Conservation (phyloP, 73 alveolate genomes). For the Halteria grandinella region DNA sequence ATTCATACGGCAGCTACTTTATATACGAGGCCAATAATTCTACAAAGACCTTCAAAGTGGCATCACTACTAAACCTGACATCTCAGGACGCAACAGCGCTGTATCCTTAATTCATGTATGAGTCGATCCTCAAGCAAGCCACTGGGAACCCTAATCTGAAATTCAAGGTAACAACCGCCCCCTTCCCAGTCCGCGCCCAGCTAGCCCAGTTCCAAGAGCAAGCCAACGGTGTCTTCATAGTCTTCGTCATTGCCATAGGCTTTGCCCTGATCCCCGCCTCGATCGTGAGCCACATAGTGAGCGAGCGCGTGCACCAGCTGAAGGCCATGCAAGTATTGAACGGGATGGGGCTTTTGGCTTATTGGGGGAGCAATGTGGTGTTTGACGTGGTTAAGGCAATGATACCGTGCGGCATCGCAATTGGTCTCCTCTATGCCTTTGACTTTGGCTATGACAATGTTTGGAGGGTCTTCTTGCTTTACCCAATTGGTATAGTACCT, state of each 20-base stretch:
- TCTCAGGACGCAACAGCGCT: slow-evolving; percentile 25
- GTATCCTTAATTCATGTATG: slow-evolving; percentile 28
- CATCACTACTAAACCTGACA: slow-evolving; percentile 11
- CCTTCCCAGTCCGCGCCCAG: slow-evolving; percentile 36
- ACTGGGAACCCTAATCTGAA: neutral
- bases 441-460: slow-evolving; percentile 9
- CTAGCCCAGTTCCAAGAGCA: slow-evolving; percentile 49
- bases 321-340: slow-evolving; percentile 85
- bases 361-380: slow-evolving; percentile 87
- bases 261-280: slow-evolving; percentile 90
- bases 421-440: slow-evolving; percentile 14
- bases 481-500: slow-evolving; percentile 69
- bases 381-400: slow-evolving; percentile 84
- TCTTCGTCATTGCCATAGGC: slow-evolving; percentile 83
- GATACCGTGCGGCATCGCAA: slow-evolving; percentile 72
- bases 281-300: slow-evolving; percentile 78
- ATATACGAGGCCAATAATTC: slow-evolving; percentile 8
- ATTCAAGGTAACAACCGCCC: slow-evolving; percentile 4
- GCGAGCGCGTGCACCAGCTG: slow-evolving; percentile 76
- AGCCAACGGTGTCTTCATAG: slow-evolving; percentile 54
- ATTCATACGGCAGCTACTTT: slow-evolving; percentile 42
- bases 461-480: slow-evolving; percentile 66
- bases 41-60: slow-evolving; percentile 6
- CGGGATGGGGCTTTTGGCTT: slow-evolving; percentile 83
- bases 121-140: slow-evolving; percentile 28